Evolutionary conservation across 1,139 yeast species (phyloP), one percentile per base, ranked within the genome.

Genomic region (Taphrina betulina): DNA sequence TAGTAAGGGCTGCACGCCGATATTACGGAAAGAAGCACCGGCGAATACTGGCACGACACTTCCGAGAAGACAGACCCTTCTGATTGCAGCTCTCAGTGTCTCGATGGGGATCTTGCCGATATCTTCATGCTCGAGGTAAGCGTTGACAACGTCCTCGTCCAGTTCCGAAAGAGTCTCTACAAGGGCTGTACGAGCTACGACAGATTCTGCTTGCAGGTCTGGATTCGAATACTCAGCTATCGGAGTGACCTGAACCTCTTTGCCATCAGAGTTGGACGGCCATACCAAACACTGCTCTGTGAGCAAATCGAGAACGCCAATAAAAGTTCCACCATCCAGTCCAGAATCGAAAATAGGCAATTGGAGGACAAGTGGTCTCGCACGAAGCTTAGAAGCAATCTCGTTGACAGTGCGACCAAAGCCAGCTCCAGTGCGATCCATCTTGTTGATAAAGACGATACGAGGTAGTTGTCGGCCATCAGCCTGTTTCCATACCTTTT

Each of bases 361-460:
- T 60, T 85, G 90, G 26, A 89, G 75, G 45, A 89, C 69, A 0
- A 83, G 85, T 2, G 84, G 89, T 41, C 83, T 75, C 0, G 95
- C 86, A 19, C 81, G 81, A 58, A 94, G 72, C 66, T 86, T 86
- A 22, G 81, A 73, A n/a, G 87, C 84, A 23, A 92, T 78, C 64
- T 92, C 97, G 63, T 81, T 80, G 3, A 89, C 95, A 0, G 96
- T 86, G 59, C 96, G 75, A 59, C 95, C 84, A 67, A 82, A 92
- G 0, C 96, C 96, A 0, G 97, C 96, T 12, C 98, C 98, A 16
- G 82, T 85, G 58, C 97, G 77, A 71, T 92, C 99, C 98, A 92
- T 90, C 68, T 92, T 92, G 69, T 92, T 92, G 36, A 92, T 79
- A 67, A 82, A 94, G 5, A 89, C 82, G 14, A 92, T 72, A 56